phyloP scores from a whole-genome alignment of 2,329 filamentous ascomycete genomes.

The Rhynchosporium graminicola region DNA sequence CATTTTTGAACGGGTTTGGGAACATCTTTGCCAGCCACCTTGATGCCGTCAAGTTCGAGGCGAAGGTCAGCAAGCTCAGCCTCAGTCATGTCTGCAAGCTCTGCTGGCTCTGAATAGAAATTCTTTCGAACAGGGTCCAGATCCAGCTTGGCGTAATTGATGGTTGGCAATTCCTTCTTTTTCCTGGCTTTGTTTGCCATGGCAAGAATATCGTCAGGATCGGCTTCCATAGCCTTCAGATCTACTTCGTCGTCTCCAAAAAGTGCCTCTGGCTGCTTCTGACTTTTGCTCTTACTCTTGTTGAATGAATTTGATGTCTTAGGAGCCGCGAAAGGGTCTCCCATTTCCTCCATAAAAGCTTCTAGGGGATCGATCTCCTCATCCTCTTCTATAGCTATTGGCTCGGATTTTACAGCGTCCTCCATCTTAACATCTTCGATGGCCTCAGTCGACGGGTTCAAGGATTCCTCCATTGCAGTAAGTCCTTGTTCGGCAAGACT shows the following conservation, averaged over 20 bases:
- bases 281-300: slow-evolving; percentile 46
- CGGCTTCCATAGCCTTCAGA: slow-evolving; percentile 61
- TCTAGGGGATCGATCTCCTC: slow-evolving; percentile 87
- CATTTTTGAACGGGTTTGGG: slow-evolving; percentile 95
- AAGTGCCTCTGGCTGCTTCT: slow-evolving; percentile 76
- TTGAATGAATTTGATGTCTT: slow-evolving; percentile 38
- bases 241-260: slow-evolving; percentile 82
- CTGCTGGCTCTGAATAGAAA: slow-evolving; percentile 90
- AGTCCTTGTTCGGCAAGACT: slow-evolving; percentile 40
- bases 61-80: slow-evolving; percentile 81
- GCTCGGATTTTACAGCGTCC: slow-evolving; percentile 35
- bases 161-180: slow-evolving; percentile 90
- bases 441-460: slow-evolving; percentile 45
- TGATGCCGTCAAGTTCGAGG: slow-evolving; percentile 91
- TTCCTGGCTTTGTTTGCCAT: slow-evolving; percentile 65
- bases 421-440: slow-evolving; percentile 42
- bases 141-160: slow-evolving; percentile 85
- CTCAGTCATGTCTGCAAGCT: slow-evolving; percentile 80
- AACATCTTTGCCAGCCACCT: slow-evolving; percentile 82
- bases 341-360: slow-evolving; percentile 82
- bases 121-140: slow-evolving; percentile 87
- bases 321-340: slow-evolving; percentile 50
- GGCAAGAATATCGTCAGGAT: slow-evolving; percentile 65
- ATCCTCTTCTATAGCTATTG: slow-evolving; percentile 53
- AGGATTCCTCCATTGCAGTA: slow-evolving; percentile 47